Evolutionary conservation across 2,329 filamentous ascomycete species (phyloP).

Genomic region (Colletotrichum aenigma): DNA sequence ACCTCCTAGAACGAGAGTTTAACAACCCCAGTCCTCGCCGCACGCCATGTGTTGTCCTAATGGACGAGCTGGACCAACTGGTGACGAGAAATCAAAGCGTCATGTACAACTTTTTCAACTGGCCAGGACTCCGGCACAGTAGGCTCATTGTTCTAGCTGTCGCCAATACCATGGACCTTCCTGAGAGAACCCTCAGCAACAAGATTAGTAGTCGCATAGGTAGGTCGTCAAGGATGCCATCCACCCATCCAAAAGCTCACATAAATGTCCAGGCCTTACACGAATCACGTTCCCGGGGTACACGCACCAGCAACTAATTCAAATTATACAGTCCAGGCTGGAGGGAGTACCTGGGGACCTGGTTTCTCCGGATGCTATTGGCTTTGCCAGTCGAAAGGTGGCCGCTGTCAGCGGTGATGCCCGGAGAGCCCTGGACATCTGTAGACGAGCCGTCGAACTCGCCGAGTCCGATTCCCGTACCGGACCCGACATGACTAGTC

Average conservation of each 20-base stretch:
- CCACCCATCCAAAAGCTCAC: background rate
- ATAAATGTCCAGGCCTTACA: constrained; percentile 64
- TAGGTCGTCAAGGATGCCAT: constrained; percentile 24
- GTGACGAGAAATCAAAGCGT: constrained; percentile 99
- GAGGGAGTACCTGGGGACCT: constrained; percentile 87
- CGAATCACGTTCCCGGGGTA: constrained; percentile 97
- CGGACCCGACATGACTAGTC: constrained; percentile 41
- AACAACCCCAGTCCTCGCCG: constrained; percentile 87
- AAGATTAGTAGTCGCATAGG: constrained; percentile 93
- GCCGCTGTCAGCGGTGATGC: constrained; percentile 96
- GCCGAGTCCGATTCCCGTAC: constrained; percentile 73
- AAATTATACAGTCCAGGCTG: constrained; percentile 93
- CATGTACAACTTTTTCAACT: constrained; percentile 99
- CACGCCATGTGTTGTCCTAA: constrained; percentile 93
- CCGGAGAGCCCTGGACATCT: constrained; percentile 90
- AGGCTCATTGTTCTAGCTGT: constrained; percentile 95
- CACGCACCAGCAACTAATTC: constrained; percentile 95
- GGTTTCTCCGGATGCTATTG: constrained; percentile 90
- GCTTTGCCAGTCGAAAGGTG: constrained; percentile 96
- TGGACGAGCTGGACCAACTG: constrained; percentile 97
- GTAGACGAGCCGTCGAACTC: constrained; percentile 90
- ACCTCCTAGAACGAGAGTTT: constrained; percentile 91
- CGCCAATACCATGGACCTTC: constrained; percentile 98
- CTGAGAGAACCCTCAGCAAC: constrained; percentile 94
- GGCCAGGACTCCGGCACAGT: constrained; percentile 90